Conservation (phyloP, 2,329 filamentous ascomycete genomes). For the Corinectria fuckeliana region DNA sequence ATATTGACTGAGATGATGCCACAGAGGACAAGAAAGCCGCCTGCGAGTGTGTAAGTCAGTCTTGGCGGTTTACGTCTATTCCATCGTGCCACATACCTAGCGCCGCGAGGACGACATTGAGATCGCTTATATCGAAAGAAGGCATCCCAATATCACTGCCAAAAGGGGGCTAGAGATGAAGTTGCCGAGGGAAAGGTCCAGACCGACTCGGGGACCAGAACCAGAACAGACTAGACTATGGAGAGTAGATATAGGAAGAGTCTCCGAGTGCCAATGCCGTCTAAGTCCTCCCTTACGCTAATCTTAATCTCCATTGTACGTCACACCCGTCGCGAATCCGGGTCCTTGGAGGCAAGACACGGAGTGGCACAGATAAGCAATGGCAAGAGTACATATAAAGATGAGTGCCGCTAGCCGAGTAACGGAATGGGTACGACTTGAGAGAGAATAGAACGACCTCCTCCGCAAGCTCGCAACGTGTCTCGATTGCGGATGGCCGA, state of each 20-base stretch:
- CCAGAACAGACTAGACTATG: background rate
- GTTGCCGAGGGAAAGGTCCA: background rate
- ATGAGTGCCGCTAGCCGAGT: slow-evolving; percentile 7
- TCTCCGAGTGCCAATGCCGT: no score
- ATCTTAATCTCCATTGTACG: background rate
- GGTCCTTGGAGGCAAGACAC: background rate
- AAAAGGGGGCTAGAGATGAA: background rate
- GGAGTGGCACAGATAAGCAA: background rate
- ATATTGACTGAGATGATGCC: slow-evolving; percentile 60
- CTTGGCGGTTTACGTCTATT: no score
- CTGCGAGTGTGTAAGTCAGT: slow-evolving; percentile 32
- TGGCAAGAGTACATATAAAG: background rate
- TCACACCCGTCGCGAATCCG: background rate
- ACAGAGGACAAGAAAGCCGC: slow-evolving; percentile 55
- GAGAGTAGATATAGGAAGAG: background rate
- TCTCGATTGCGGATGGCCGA: background rate
- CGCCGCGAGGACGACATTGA: slow-evolving; percentile 19
- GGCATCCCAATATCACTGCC: slow-evolving; percentile 4
- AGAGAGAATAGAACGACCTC: background rate
- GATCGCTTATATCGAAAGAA: slow-evolving; percentile 5
- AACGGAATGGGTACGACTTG: background rate
- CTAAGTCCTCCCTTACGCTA: no score
- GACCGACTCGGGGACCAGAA: background rate
- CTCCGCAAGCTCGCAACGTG: background rate
- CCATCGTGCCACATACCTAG: background rate